These are phyloP conservation scores for Neonectria coccinea DNA, from an alignment of 2,329 filamentous ascomycete genomes.

Conservation along the genomic window DNA sequence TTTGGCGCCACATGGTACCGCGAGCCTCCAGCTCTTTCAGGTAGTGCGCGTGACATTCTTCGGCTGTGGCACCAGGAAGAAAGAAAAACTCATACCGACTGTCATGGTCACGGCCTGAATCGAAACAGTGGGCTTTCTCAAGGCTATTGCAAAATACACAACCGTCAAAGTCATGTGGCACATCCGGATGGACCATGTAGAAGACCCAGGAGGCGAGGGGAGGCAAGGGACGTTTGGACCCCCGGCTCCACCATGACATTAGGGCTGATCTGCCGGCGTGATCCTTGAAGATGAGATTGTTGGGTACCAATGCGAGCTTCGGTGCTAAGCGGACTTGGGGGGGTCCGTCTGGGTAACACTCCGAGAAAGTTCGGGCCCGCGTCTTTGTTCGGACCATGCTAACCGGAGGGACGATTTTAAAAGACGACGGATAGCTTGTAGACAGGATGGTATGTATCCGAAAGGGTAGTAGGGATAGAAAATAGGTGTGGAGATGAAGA, in stretches of 20 bases:
- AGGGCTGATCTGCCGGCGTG: constrained; percentile 11
- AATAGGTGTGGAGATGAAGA: too few relatives aligned
- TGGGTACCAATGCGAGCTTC: not conserved
- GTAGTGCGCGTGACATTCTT: constrained; percentile 21
- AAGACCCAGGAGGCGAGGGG: constrained; percentile 17
- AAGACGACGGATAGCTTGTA: not conserved
- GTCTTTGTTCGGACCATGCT: constrained; percentile 20
- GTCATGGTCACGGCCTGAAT: not conserved
- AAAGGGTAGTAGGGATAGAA: too few relatives aligned
- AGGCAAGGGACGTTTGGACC: not conserved
- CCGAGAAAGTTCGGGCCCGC: not conserved
- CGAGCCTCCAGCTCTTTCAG: constrained; percentile 16
- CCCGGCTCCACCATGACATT: constrained; percentile 8
- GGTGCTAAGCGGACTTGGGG: not conserved
- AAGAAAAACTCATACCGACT: constrained; percentile 21
- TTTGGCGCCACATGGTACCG: constrained; percentile 25
- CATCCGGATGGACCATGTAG: constrained; percentile 19
- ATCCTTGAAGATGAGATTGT: constrained; percentile 16
- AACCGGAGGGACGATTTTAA: not conserved
- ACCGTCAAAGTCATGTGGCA: constrained; percentile 17
- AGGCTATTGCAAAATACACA: not conserved
- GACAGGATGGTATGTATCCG: not conserved
- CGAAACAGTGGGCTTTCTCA: constrained; percentile 1
- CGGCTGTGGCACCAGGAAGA: constrained; percentile 6
- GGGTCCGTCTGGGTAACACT: not conserved